A percentile compares a stretch with the other conserved stretches of the same genome.
phyloP scores from a whole-genome alignment of 257 asterid species.

The Oldenlandia corymbosa region DNA sequence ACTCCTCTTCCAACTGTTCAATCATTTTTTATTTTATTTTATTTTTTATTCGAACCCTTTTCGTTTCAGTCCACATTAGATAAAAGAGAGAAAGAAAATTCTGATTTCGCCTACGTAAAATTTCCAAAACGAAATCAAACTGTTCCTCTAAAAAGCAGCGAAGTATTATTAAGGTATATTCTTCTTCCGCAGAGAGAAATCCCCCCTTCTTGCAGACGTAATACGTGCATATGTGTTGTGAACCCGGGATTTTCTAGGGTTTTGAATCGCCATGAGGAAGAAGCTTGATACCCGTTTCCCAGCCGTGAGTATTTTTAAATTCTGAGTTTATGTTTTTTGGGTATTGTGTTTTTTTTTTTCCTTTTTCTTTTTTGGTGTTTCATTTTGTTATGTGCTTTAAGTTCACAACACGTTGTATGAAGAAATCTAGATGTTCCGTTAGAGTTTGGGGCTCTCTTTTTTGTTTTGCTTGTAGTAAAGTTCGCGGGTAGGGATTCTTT shows the following conservation, averaged over 20 bases:
- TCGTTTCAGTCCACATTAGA: not conserved
- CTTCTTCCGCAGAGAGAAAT: not conserved
- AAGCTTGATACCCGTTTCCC: conserved; percentile 81
- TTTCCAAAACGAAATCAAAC: not conserved
- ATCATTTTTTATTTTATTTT: not conserved
- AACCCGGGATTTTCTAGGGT: not conserved
- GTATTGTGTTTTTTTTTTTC: not conserved
- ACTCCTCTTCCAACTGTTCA: not conserved
- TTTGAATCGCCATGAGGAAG: conserved; percentile 52
- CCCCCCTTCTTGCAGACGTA: not conserved
- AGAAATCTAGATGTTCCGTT: no score
- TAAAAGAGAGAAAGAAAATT: not conserved
- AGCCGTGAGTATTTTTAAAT: conserved; percentile 40
- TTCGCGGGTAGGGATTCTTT: not conserved
- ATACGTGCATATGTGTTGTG: not conserved
- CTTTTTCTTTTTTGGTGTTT: not conserved
- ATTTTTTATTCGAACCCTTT: not conserved
- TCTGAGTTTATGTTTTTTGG: not conserved
- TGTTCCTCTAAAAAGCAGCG: conserved; percentile 1
- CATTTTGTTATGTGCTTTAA: no score
- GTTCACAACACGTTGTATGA: no score
- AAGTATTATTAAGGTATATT: conserved; percentile 3
- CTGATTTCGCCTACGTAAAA: not conserved
- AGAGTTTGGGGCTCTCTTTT: not conserved
- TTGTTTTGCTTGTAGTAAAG: no score